A percentile compares a stretch with the other conserved stretches of the same genome.
phyloP scores from a whole-genome alignment of 2,329 filamentous ascomycete species.

The Cladophialophora exuberans region DNA sequence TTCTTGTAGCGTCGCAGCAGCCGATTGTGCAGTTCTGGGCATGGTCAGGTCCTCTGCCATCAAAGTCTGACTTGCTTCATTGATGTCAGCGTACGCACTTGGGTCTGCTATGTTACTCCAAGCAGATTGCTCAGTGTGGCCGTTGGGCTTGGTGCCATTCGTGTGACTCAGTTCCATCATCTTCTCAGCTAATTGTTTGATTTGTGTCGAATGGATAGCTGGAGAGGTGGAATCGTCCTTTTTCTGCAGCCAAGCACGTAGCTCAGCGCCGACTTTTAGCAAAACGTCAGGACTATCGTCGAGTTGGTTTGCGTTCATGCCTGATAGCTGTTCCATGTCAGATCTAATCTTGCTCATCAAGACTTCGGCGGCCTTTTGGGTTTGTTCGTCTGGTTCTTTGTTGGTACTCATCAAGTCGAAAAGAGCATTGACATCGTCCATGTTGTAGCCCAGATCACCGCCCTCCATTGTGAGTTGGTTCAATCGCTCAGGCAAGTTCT shows the following conservation, averaged over 20 bases:
- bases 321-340: constrained; percentile 50
- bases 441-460: constrained; percentile 32
- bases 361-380: constrained; percentile 49
- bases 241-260: constrained; percentile 29
- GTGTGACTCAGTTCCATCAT: constrained; percentile 38
- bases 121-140: constrained; percentile 43
- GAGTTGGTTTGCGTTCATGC: constrained; percentile 32
- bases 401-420: constrained; percentile 36
- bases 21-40: constrained; percentile 51
- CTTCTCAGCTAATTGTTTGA: constrained; percentile 31
- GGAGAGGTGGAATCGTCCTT: constrained; percentile 5
- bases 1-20: constrained; percentile 54
- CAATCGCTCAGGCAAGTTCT: constrained; percentile 19
- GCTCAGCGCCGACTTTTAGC: constrained; percentile 39
- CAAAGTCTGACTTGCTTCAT: constrained; percentile 43
- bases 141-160: constrained; percentile 46
- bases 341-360: constrained; percentile 53
- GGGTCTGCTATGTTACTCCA: constrained; percentile 51
- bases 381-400: constrained; percentile 25
- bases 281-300: constrained; percentile 34
- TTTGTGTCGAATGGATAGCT: not conserved
- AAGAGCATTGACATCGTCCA: constrained; percentile 36
- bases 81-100: constrained; percentile 44
- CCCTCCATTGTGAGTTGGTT: constrained; percentile 2
- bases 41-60: constrained; percentile 51